Evolutionary conservation across 1,139 yeast species (phyloP).

Genomic region (Sugiyamaella castrensis): DNA sequence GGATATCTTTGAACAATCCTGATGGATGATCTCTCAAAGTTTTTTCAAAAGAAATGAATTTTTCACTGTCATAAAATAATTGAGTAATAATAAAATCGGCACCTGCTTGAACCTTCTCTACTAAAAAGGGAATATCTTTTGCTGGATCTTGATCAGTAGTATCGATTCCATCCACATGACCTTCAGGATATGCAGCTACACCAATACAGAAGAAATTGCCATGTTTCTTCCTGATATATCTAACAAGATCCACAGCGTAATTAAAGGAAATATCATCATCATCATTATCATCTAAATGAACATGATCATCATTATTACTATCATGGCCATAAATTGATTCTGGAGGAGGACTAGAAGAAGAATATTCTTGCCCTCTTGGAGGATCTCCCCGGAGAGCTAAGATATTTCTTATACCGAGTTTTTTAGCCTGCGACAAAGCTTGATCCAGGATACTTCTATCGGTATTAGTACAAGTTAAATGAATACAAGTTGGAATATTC

Average conservation of each 20-base stretch:
- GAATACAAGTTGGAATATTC: conserved; percentile 84
- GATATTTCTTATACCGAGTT: conserved; percentile 76
- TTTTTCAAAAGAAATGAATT: conserved; percentile 52
- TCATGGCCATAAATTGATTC: not conserved
- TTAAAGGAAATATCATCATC: conserved; percentile 48
- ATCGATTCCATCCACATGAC: conserved; percentile 81
- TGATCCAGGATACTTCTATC: conserved; percentile 70
- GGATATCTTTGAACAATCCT: conserved; percentile 47
- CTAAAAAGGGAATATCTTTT: conserved; percentile 68
- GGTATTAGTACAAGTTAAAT: conserved; percentile 94
- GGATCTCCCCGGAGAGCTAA: conserved; percentile 96
- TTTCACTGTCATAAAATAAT: conserved; percentile 65
- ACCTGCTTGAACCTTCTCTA: conserved; percentile 87
- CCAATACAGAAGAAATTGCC: conserved; percentile 83
- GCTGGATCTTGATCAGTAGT: conserved; percentile 58
- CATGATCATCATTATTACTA: not conserved
- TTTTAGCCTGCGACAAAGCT: conserved; percentile 71
- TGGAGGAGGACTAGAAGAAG: conserved; percentile 39
- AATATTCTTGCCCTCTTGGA: conserved; percentile 77
- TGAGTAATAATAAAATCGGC: conserved; percentile 94
- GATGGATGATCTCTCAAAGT: conserved; percentile 44
- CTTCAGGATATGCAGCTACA: conserved; percentile 95
- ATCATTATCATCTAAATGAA: too few species aligned
- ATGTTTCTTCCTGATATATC: conserved; percentile 62
- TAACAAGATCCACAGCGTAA: conserved; percentile 80